These are phyloP conservation scores for Paspalum vaginatum DNA, from an alignment of 176 grass and related monocot species.

Conservation along the genomic window DNA sequence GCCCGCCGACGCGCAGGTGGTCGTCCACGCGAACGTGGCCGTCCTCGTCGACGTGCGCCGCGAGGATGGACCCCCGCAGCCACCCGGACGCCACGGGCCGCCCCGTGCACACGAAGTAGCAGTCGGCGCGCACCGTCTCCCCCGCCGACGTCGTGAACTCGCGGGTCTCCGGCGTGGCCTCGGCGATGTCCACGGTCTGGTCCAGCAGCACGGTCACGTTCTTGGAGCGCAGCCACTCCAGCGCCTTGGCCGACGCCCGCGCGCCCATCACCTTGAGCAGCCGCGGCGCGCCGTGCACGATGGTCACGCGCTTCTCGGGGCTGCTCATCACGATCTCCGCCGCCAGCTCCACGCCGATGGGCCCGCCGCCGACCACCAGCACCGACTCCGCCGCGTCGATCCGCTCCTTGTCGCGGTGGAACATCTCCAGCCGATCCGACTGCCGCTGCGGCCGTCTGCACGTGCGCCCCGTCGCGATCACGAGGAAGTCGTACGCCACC, in stretches of 20 bases:
- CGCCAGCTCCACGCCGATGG: slow-evolving; percentile 67
- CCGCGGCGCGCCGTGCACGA: slow-evolving; percentile 58
- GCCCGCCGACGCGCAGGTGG: slow-evolving; percentile 47
- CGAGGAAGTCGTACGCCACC: slow-evolving; percentile 70
- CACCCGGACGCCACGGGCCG: slow-evolving; percentile 50
- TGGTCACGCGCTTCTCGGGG: slow-evolving; percentile 63
- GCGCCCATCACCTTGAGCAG: slow-evolving; percentile 57
- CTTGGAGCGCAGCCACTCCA: slow-evolving; percentile 72
- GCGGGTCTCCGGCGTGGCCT: neutral
- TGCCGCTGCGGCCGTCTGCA: slow-evolving; percentile 22
- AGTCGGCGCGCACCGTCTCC: slow-evolving; percentile 57
- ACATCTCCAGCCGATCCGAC: slow-evolving; percentile 52
- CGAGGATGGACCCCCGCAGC: slow-evolving; percentile 45
- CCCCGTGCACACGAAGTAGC: slow-evolving; percentile 55
- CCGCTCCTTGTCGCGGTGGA: slow-evolving; percentile 50
- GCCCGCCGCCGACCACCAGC: slow-evolving; percentile 68
- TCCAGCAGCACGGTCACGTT: slow-evolving; percentile 68
- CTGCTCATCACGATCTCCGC: slow-evolving; percentile 57
- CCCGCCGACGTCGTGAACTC: slow-evolving; percentile 63
- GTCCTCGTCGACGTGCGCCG: slow-evolving; percentile 29
- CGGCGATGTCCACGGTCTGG: slow-evolving; percentile 52
- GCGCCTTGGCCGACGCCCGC: slow-evolving; percentile 56
- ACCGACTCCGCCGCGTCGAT: slow-evolving; percentile 46
- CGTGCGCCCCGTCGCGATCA: slow-evolving; percentile 60
- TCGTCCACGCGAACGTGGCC: slow-evolving; percentile 51